Percentiles rank a stretch among this genome's conserved stretches.
Evolutionary conservation across 75 land plant species (phyloP).

Genomic region (Picea sitchensis): DNA sequence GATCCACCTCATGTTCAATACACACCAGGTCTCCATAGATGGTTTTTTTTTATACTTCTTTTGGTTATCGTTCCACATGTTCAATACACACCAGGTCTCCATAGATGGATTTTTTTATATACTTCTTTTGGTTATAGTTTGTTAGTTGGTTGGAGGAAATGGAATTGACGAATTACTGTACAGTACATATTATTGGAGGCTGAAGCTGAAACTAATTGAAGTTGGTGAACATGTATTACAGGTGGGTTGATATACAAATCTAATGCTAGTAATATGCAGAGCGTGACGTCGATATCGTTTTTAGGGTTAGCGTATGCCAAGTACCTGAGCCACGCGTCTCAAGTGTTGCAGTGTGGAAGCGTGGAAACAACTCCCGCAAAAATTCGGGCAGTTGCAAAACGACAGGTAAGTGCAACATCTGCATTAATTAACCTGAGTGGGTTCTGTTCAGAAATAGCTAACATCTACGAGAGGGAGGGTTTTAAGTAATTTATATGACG

Average conservation of each 20-base stretch:
- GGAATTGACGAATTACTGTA: too few relatives aligned
- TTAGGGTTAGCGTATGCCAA: constrained; percentile 66
- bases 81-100: constrained; percentile 54
- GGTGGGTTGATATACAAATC: constrained; percentile 76
- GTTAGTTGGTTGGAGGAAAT: too few relatives aligned
- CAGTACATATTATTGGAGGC: too few relatives aligned
- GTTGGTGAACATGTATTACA: background rate
- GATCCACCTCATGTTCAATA: constrained; percentile 35
- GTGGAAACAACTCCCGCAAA: constrained; percentile 14
- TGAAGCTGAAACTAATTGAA: too few relatives aligned
- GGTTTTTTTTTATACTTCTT: too few relatives aligned
- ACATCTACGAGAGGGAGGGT: too few relatives aligned
- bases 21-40: constrained; percentile 39
- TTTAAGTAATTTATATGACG: too few relatives aligned
- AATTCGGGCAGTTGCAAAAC: constrained; percentile 50
- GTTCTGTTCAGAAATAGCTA: too few relatives aligned
- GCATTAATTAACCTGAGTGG: too few relatives aligned
- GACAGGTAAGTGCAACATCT: constrained; percentile 33
- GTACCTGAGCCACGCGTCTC: constrained; percentile 41
- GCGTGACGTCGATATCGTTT: constrained; percentile 66
- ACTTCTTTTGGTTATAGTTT: too few relatives aligned
- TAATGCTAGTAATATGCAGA: constrained; percentile 72
- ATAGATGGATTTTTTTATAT: too few relatives aligned
- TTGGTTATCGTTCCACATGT: constrained; percentile 19
- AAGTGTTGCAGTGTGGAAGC: constrained; percentile 42